A percentile compares a stretch with the other conserved stretches of the same genome.
Evolutionary conservation across 2,329 filamentous ascomycete genomes (phyloP).

Genomic region (Corynespora cassiicola): DNA sequence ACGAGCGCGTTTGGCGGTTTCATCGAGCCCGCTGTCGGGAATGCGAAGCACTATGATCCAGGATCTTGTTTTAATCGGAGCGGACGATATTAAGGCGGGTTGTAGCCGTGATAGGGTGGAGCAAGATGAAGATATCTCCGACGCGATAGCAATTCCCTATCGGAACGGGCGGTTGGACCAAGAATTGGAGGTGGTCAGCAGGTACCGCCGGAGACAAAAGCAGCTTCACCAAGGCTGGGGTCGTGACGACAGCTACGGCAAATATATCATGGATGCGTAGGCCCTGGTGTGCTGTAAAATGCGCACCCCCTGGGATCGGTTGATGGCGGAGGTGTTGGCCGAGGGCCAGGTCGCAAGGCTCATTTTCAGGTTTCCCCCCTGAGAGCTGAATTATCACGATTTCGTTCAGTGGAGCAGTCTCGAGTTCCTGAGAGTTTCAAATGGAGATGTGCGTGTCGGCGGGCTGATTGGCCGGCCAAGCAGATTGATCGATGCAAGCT

Average conservation of each 20-base stretch:
- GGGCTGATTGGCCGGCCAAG: no score
- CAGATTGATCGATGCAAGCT: neutral
- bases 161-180: constrained; percentile 1
- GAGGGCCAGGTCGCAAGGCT: neutral
- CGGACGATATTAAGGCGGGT: no score
- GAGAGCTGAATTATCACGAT: neutral
- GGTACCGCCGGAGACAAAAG: constrained; percentile 11
- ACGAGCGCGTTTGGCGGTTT: constrained; percentile 11
- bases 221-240: constrained; percentile 9
- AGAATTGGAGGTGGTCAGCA: constrained; percentile 14
- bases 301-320: constrained; percentile 1
- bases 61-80: no score
- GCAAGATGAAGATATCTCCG: no score
- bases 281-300: constrained; percentile 6
- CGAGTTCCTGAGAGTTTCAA: no score
- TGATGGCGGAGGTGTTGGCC: neutral
- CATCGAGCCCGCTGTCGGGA: constrained; percentile 4
- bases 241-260: constrained; percentile 11
- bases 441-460: no score
- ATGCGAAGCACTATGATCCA: no score
- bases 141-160: no score
- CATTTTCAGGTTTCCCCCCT: no score
- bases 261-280: constrained; percentile 15
- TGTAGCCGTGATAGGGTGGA: no score
- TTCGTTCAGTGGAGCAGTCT: no score